Base-by-base conservation (phyloP, 2,329 filamentous ascomycete species). In the Cyphellophora europaea region DNA sequence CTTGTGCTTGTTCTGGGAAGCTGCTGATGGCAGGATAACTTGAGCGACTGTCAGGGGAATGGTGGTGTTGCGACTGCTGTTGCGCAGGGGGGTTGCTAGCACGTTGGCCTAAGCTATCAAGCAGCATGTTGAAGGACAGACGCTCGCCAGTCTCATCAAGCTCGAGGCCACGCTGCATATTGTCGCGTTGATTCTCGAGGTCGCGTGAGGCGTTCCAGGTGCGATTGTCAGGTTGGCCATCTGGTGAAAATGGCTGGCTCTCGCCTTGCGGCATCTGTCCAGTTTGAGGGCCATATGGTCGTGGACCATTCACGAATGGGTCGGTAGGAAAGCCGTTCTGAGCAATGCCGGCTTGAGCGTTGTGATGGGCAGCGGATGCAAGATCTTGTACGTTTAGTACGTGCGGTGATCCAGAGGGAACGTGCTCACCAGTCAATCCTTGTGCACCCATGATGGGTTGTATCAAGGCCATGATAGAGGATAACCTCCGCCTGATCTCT, bases 41-140 rank as follows among this genome's bases (percentile, higher is more conserved):
- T 43, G 28, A 47, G 37, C 37, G 36, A 5, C 31, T 30, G 11
- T 15, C 10, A 4, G 41, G 41, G 2, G 41, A 41, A 16, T 16
- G 30, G 6, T 28, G 28, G 14, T 36, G 36, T n/a, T 14, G 12
- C 6, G n/a, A 13, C 17, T 25, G 27, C 12, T 16, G 27, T 11
- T 18, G 19, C 5, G 28, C 15, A 10, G 30, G 5, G 13, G 23
- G 33, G 73, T 69, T 47, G 63, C 69, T 43, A 58, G 67, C 14
- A 69, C 65, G 37, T 21, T 69, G 70, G 32, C 74, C 70, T 5
- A 70, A 67, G 19, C 71, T 61, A 39, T 79, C 76, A 1, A 89
- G 66, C 2, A 91, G 64, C 47, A 87, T 88, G 38, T 78, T 79
- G 19, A 91, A 71, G 5, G 77, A 79, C 6, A 88, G 65, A 30